Conservation (phyloP, 1,284 basidiomycete genomes). For the Apiotrichum laibachii region DNA sequence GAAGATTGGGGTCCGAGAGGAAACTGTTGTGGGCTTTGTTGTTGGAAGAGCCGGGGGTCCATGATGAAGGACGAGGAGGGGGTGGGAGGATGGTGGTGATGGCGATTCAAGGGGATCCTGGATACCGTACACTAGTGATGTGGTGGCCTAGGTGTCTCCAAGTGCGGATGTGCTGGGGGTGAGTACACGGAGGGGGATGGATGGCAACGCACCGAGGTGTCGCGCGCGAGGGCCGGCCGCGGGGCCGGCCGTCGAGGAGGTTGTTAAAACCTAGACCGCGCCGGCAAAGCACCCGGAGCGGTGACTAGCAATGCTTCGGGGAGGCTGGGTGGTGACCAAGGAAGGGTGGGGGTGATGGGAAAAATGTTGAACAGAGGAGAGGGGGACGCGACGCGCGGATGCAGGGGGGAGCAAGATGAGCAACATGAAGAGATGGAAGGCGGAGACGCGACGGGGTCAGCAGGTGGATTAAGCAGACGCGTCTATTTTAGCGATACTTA, state of each 20-base stretch:
- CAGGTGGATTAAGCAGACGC: not conserved
- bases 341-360: not conserved
- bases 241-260: slow-evolving; percentile 20
- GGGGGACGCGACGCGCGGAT: slow-evolving; percentile 8
- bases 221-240: slow-evolving; percentile 23
- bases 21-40: slow-evolving; percentile 21
- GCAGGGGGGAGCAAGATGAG: not conserved
- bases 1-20: slow-evolving; percentile 21
- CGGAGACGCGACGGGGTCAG: not conserved
- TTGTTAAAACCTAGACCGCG: slow-evolving; percentile 14
- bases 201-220: slow-evolving; percentile 11
- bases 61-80: not conserved
- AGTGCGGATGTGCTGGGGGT: not conserved
- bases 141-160: too few relatives aligned
- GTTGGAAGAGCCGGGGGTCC: slow-evolving; percentile 29
- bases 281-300: slow-evolving; percentile 16
- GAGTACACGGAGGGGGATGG: slow-evolving; percentile 6
- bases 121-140: too few relatives aligned
- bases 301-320: slow-evolving; percentile 4
- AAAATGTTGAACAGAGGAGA: not conserved
- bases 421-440: not conserved
- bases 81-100: too few relatives aligned
- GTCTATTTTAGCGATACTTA: not conserved
- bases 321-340: not conserved
- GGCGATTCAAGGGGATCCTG: too few relatives aligned